Percentiles rank a stretch among this genome's conserved stretches.
Evolutionary conservation across 2,329 filamentous ascomycete genomes (phyloP).

Genomic region (Colletotrichum spaethianum): DNA sequence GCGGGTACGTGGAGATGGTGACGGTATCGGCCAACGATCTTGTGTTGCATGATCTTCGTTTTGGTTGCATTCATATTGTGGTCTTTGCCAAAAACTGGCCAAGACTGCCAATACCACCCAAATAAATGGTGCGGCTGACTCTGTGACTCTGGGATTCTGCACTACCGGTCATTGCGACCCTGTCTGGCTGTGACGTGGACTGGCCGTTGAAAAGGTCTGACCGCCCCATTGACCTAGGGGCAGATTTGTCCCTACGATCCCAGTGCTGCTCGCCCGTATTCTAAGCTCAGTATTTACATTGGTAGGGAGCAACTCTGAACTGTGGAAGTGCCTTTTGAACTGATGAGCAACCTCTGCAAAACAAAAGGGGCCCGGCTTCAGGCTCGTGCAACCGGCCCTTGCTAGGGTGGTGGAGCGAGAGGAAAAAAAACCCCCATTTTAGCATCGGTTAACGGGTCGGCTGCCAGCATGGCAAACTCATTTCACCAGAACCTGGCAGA

Average conservation of each 20-base stretch:
- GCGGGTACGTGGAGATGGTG: neutral
- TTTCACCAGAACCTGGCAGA: slow-evolving; percentile 6
- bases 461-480: slow-evolving; percentile 4
- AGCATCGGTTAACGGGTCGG: neutral
- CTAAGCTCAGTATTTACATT: neutral
- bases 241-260: too few species aligned
- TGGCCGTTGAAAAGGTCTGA: slow-evolving; percentile 5
- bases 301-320: neutral
- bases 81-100: neutral
- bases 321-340: neutral
- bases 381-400: neutral
- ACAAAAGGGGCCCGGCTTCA: neutral
- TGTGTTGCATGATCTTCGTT: slow-evolving; percentile 35
- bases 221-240: neutral
- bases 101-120: neutral
- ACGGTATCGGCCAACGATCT: slow-evolving; percentile 14
- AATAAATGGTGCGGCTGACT: neutral
- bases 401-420: neutral
- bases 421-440: neutral
- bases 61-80: slow-evolving; percentile 23
- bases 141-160: neutral
- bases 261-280: neutral
- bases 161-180: neutral
- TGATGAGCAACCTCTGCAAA: neutral
- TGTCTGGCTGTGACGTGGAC: slow-evolving; percentile 12